Conservation (phyloP, 2,329 filamentous ascomycete species). For the Biscogniauxia marginata region DNA sequence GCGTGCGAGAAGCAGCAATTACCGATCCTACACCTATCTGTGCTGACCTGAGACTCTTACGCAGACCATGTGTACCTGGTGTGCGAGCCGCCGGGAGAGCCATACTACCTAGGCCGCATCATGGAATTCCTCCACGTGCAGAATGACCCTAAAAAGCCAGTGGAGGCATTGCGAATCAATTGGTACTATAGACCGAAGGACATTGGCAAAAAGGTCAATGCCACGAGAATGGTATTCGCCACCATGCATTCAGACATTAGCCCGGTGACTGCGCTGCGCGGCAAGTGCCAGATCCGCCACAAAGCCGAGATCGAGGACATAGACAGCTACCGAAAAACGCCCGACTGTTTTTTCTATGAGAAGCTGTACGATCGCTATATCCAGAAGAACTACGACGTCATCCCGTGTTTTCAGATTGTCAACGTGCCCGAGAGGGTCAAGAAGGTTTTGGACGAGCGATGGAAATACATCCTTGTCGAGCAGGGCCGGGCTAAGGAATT, state of each 20-base stretch:
- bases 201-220: slow-evolving; percentile 86
- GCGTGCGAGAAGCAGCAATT: slow-evolving; percentile 13
- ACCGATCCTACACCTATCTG: slow-evolving; percentile 22
- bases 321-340: slow-evolving; percentile 78
- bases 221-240: slow-evolving; percentile 87
- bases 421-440: slow-evolving; percentile 96
- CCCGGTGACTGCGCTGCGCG: slow-evolving; percentile 86
- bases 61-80: slow-evolving; percentile 86
- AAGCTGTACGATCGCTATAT: slow-evolving; percentile 98
- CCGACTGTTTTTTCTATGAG: slow-evolving; percentile 94
- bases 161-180: slow-evolving; percentile 90
- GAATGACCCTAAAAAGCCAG: slow-evolving; percentile 68
- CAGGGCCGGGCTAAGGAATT: slow-evolving; percentile 91
- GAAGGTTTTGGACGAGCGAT: slow-evolving; percentile 90
- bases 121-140: slow-evolving; percentile 94
- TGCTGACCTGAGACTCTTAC: slow-evolving; percentile 29
- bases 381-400: slow-evolving; percentile 94
- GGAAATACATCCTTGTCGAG: slow-evolving; percentile 95
- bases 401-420: slow-evolving; percentile 87
- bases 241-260: slow-evolving; percentile 99
- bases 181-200: slow-evolving; percentile 98
- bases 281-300: slow-evolving; percentile 89
- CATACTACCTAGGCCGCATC: slow-evolving; percentile 94
- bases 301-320: slow-evolving; percentile 80
- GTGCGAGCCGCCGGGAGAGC: slow-evolving; percentile 95